Evolutionary conservation across 2,329 filamentous ascomycete genomes (phyloP).

Genomic region (Penicillium vulpinum): DNA sequence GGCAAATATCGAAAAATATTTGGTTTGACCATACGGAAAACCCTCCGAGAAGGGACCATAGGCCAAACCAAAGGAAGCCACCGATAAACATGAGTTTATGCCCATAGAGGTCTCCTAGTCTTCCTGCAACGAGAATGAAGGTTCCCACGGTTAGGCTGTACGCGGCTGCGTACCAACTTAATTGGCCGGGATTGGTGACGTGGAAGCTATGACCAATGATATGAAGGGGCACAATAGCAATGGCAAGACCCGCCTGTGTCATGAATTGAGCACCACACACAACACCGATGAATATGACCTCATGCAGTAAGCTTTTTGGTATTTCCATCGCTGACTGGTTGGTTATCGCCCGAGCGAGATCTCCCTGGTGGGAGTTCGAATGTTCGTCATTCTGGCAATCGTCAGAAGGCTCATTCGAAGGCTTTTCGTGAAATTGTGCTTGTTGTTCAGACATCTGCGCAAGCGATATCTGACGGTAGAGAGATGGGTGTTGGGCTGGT

Average conservation of each 20-base stretch:
- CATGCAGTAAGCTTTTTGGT: not conserved
- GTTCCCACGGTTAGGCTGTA: conserved; percentile 50
- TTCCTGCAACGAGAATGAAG: conserved; percentile 39
- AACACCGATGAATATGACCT: conserved; percentile 28
- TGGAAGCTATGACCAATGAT: conserved; percentile 50
- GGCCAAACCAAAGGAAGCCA: conserved; percentile 39
- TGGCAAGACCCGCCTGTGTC: conserved; percentile 46
- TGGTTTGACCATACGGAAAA: conserved; percentile 40
- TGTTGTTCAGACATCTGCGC: not conserved
- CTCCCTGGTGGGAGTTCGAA: not conserved
- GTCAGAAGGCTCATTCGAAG: not conserved
- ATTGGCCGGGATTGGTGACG: conserved; percentile 53
- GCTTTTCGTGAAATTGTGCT: not conserved
- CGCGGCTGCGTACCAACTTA: conserved; percentile 44
- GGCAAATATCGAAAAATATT: conserved; percentile 52
- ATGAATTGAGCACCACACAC: conserved; percentile 39
- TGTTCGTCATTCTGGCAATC: not conserved
- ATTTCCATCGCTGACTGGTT: not conserved
- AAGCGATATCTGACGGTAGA: not conserved
- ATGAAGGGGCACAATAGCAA: conserved; percentile 41
- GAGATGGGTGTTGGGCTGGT: not conserved
- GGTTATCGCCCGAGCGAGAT: not conserved
- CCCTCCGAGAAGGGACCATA: conserved; percentile 42
- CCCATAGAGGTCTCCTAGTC: conserved; percentile 41
- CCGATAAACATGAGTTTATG: conserved; percentile 38